These are phyloP conservation scores for Pleurotus cornucopiae DNA, from an alignment of 768 basidiomycete species.

Conservation along the genomic window DNA sequence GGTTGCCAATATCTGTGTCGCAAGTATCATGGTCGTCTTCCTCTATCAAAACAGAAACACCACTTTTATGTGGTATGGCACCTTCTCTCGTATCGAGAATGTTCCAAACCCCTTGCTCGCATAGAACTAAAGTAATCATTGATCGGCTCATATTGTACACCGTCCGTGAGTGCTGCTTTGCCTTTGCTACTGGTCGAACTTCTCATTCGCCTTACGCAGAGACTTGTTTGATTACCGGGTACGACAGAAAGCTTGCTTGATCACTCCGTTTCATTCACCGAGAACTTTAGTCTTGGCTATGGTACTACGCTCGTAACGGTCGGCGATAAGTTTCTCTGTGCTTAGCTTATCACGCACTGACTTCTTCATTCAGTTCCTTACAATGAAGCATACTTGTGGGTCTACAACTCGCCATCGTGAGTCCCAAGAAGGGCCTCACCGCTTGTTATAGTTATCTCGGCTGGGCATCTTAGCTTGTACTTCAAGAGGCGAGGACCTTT, in stretches of 20 bases:
- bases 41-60: not conserved
- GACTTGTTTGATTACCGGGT: not conserved
- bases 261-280: not conserved
- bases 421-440: no score
- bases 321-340: not conserved
- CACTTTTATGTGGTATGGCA: not conserved
- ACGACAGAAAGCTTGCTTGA: not conserved
- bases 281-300: not conserved
- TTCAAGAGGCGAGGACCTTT: no score
- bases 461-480: no score
- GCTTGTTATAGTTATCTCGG: no score
- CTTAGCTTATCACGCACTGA: not conserved
- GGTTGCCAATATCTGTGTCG: not conserved
- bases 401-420: not conserved
- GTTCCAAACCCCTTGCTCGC: not conserved
- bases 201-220: not conserved
- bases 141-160: not conserved
- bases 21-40: not conserved
- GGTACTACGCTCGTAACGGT: not conserved
- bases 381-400: not conserved
- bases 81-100: not conserved
- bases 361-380: not conserved
- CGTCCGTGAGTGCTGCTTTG: not conserved
- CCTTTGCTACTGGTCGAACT: not conserved
- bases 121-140: not conserved